Conservation (phyloP, 129 eudicot genomes). For the Artemisia tridentata region DNA sequence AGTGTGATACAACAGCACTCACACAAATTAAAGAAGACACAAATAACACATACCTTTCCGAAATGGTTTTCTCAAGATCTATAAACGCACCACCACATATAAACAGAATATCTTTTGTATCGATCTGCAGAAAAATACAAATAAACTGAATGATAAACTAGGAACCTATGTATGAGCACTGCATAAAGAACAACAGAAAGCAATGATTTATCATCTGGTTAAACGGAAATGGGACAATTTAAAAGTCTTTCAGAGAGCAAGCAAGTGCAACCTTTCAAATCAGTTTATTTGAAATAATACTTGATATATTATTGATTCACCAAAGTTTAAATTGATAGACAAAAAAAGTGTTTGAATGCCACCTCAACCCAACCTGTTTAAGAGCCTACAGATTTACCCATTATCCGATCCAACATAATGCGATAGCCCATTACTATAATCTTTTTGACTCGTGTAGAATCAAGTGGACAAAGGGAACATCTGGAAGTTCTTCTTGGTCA, state of each 20-base stretch:
- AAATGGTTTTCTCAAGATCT: constrained; percentile 82
- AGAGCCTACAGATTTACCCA: neutral
- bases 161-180: neutral
- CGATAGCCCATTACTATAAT: neutral
- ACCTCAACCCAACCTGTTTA: constrained; percentile 1
- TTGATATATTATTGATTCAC: neutral
- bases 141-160: neutral
- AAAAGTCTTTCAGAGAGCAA: neutral
- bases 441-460: neutral
- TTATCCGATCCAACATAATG: neutral
- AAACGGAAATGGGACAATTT: neutral
- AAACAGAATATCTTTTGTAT: constrained; percentile 79
- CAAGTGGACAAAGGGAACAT: neutral
- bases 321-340: neutral
- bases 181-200: no score
- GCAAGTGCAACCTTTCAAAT: neutral
- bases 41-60: constrained; percentile 56
- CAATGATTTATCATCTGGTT: no score
- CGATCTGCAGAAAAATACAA: constrained; percentile 44
- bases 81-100: constrained; percentile 34
- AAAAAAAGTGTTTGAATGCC: neutral
- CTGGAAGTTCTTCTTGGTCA: neutral
- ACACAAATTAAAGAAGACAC: neutral
- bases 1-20: neutral
- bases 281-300: neutral